Base-by-base conservation (phyloP, 257 asterid species). In the Euphrasia confusa region DNA sequence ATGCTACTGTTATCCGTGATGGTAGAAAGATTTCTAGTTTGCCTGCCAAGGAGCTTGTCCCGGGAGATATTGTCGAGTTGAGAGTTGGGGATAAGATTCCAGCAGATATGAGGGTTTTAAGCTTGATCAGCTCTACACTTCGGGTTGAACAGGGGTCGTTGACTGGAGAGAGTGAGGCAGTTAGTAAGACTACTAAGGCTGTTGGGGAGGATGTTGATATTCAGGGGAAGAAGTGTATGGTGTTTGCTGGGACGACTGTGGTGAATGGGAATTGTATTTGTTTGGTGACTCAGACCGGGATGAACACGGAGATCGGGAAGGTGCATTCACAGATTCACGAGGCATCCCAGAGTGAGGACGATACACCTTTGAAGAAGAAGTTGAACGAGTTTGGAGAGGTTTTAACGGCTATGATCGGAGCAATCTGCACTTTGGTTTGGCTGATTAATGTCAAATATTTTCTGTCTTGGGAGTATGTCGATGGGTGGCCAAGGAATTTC, bases 161-260 rank as follows among this genome's bases (percentile, higher is more conserved):
- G 82, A 93, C 99, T 1, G 99, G 99, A 47, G 99, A 93, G 75
- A 93, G 99, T 67, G 96, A 89, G 75, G 97, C 97, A 1, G 97
- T 89, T 58, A 82, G 89, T 75, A 93, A 89, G 83, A 87, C 92
- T 33, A 74, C 87, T 37, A 93, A 87, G 83, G 74, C 85, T 59
- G 97, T 89, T 39, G 74, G 81, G 0, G 94, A 85, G 72, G 94
- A 93, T 68, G 94, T 87, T 45, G 99, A 93, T 77, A 89, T 93
- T 70, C 99, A 89, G 77, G 97, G 99, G 39, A 93, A 93, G 75
- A 93, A 87, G 72, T 84, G 97, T 64, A 87, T 93, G 94, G 92
- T 93, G 59, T 93, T 93, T 81, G 95, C 99, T 39, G 97, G 99
- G 63, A 93, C 99, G 0, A 89, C 99, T 26, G 92, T 93, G 73